A percentile compares a stretch with the other conserved stretches of the same genome.
These are phyloP conservation scores for Aspergillus niger DNA, from an alignment of 2,329 filamentous ascomycete genomes.

Conservation along the genomic window DNA sequence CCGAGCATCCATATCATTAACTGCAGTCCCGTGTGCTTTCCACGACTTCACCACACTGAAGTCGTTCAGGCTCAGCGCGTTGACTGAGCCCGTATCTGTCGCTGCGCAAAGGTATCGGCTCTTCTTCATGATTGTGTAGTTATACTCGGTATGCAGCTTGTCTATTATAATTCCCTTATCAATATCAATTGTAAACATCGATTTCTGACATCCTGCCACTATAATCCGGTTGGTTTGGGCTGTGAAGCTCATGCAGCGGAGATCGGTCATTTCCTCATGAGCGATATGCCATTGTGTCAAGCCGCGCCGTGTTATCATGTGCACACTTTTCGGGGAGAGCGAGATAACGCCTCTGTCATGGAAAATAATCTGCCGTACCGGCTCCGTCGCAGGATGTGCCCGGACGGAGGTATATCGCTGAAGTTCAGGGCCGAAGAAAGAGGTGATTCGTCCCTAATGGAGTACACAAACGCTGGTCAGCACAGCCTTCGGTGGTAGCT, in stretches of 20 bases:
- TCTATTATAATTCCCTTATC: constrained; percentile 73
- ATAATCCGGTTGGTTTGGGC: constrained; percentile 83
- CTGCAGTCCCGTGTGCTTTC: constrained; percentile 83
- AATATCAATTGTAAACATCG: constrained; percentile 76
- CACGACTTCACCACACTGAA: constrained; percentile 81
- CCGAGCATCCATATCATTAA: constrained; percentile 97
- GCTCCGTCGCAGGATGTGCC: constrained; percentile 70
- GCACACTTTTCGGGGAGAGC: constrained; percentile 79
- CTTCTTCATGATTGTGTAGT: constrained; percentile 91
- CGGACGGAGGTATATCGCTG: constrained; percentile 89
- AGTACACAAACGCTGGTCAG: constrained; percentile 16
- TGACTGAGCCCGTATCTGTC: constrained; percentile 76
- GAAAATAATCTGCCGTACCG: constrained; percentile 84
- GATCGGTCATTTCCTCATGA: constrained; percentile 77
- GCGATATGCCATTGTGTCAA: constrained; percentile 84
- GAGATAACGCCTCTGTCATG: constrained; percentile 88
- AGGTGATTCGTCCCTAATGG: constrained; percentile 78
- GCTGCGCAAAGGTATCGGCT: constrained; percentile 88
- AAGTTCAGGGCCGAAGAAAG: constrained; percentile 83
- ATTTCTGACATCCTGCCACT: constrained; percentile 80
- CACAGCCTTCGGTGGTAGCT: not conserved
- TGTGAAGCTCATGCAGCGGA: constrained; percentile 94
- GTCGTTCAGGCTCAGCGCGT: constrained; percentile 79
- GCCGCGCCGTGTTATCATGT: constrained; percentile 83
- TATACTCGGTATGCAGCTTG: constrained; percentile 70